These are phyloP conservation scores for Fusarium piperis DNA, from an alignment of 2,329 filamentous ascomycete genomes.

Conservation along the genomic window DNA sequence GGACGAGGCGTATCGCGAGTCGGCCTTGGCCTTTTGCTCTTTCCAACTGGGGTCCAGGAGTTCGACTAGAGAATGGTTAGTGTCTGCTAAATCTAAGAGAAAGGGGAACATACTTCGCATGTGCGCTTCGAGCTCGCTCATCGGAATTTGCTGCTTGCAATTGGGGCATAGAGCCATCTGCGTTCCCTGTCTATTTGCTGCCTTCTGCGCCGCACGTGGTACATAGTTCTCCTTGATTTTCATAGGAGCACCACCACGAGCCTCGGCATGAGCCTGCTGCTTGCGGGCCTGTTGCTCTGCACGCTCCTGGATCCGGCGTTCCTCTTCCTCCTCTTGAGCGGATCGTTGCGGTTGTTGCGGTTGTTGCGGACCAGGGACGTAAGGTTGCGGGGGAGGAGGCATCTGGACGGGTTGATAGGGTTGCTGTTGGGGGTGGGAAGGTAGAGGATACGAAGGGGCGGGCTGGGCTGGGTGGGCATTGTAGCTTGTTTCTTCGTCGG, in stretches of 20 bases:
- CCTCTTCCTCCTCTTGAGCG: slow-evolving; percentile 69
- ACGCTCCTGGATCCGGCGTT: slow-evolving; percentile 70
- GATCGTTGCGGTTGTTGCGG: slow-evolving; percentile 49
- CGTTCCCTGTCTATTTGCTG: slow-evolving; percentile 70
- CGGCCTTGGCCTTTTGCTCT: slow-evolving; percentile 90
- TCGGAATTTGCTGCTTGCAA: slow-evolving; percentile 89
- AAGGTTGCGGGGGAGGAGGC: slow-evolving; percentile 53
- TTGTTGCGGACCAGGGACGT: slow-evolving; percentile 37
- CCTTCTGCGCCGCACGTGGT: slow-evolving; percentile 79
- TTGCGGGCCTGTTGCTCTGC: slow-evolving; percentile 69
- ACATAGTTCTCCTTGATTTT: slow-evolving; percentile 95
- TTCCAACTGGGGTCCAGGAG: slow-evolving; percentile 95
- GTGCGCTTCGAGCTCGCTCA: slow-evolving; percentile 88
- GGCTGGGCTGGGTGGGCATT: slow-evolving; percentile 56
- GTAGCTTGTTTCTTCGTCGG: slow-evolving; percentile 74
- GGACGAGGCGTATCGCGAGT: slow-evolving; percentile 84
- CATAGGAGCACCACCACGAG: slow-evolving; percentile 76
- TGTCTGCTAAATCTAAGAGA: not conserved
- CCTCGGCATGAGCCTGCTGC: slow-evolving; percentile 82
- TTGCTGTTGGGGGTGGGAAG: slow-evolving; percentile 54
- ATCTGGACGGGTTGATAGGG: slow-evolving; percentile 47
- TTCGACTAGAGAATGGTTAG: slow-evolving; percentile 73
- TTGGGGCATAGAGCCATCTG: slow-evolving; percentile 87
- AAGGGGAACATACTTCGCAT: slow-evolving; percentile 75
- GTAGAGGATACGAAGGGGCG: slow-evolving; percentile 53